Evolutionary conservation across 148 eudicot genomes (phyloP).

Genomic region (Agrostemma githago): DNA sequence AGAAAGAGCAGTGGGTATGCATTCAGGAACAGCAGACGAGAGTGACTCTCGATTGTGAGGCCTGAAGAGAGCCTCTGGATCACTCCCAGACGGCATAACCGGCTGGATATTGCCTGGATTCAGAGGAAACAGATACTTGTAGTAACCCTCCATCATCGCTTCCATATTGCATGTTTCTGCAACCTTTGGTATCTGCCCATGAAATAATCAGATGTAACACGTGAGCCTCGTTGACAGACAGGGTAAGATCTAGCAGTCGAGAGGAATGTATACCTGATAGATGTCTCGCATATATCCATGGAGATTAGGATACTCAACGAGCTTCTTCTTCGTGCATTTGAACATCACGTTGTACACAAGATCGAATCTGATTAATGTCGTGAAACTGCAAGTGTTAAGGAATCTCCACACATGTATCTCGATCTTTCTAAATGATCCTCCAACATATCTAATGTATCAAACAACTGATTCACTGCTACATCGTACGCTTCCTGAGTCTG

Average conservation of each 20-base stretch:
- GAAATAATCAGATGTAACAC: conserved; percentile 7
- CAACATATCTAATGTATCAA: conserved; percentile 57
- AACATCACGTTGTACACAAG: conserved; percentile 85
- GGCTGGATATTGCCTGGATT: conserved; percentile 88
- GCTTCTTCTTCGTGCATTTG: conserved; percentile 95
- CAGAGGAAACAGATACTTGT: conserved; percentile 73
- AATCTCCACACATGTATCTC: conserved; percentile 78
- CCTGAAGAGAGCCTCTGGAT: conserved; percentile 46
- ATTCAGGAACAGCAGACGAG: conserved; percentile 21
- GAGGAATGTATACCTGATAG: conserved; percentile 58
- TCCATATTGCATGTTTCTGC: conserved; percentile 82
- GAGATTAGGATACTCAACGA: conserved; percentile 77
- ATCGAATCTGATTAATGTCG: conserved; percentile 89
- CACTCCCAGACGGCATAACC: conserved; percentile 50
- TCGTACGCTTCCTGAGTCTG: conserved; percentile 97
- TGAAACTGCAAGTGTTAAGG: conserved; percentile 80
- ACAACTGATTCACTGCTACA: conserved; percentile 58
- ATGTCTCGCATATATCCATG: conserved; percentile 77
- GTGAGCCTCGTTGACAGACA: too few relatives aligned
- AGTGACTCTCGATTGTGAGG: conserved; percentile 63
- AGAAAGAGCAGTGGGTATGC: conserved; percentile 14
- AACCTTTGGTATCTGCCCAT: conserved; percentile 71
- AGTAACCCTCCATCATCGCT: conserved; percentile 94
- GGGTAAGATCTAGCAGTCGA: too few relatives aligned
- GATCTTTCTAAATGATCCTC: conserved; percentile 65